A percentile compares a stretch with the other conserved stretches of the same genome.
These are phyloP conservation scores for Naganishia randhawae DNA, from an alignment of 768 basidiomycete species.

Conservation along the genomic window DNA sequence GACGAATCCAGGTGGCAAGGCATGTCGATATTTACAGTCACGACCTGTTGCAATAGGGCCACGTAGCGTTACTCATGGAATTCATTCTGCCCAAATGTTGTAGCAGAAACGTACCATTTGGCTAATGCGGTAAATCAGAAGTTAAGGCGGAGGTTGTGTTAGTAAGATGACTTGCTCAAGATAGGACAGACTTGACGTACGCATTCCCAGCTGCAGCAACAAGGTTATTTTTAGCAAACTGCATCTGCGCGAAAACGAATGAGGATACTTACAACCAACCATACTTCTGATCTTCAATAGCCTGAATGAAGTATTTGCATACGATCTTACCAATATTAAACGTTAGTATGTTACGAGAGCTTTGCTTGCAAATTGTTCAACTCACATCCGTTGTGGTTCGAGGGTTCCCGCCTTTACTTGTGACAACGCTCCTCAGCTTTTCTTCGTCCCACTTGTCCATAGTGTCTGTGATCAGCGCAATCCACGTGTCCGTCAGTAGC, in stretches of 20 bases:
- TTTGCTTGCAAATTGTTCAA: conserved; percentile 45
- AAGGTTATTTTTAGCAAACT: background rate
- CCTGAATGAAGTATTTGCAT: conserved; percentile 94
- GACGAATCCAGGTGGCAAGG: conserved; percentile 90
- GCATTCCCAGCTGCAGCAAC: conserved; percentile 48
- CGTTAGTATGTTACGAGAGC: conserved; percentile 46
- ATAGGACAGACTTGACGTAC: conserved; percentile 34
- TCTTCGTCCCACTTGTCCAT: conserved; percentile 99
- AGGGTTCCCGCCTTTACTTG: conserved; percentile 83
- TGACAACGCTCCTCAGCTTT: conserved; percentile 81
- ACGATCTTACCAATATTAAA: conserved; percentile 62
- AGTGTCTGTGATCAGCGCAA: conserved; percentile 61
- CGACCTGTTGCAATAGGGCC: conserved; percentile 50
- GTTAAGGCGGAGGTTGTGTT: conserved; percentile 6
- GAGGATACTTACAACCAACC: conserved; percentile 52
- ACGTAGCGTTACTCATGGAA: too few species aligned
- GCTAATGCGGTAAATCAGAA: conserved; percentile 58
- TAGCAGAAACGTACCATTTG: conserved; percentile 57
- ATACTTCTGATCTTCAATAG: conserved; percentile 84
- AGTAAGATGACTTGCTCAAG: background rate
- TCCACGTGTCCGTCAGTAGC: background rate
- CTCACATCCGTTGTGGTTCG: conserved; percentile 83
- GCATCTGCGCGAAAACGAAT: background rate
- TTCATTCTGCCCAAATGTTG: background rate
- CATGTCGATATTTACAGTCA: conserved; percentile 87